Percentiles rank a stretch among this genome's conserved stretches.
Evolutionary conservation across 2,329 filamentous ascomycete species (phyloP).

Genomic region (Rhynchosporium graminicola): DNA sequence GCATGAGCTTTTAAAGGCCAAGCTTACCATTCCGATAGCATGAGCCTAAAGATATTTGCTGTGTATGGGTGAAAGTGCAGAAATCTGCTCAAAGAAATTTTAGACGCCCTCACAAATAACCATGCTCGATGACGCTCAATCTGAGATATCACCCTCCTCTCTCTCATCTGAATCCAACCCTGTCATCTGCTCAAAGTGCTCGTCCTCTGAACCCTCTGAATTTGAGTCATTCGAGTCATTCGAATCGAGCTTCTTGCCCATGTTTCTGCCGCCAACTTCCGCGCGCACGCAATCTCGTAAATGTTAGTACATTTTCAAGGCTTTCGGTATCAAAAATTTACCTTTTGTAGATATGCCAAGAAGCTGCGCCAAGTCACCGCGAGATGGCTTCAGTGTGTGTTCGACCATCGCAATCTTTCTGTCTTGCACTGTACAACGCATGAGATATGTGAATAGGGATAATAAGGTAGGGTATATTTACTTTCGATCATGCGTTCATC

Average conservation of each 20-base stretch:
- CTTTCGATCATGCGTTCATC: slow-evolving; percentile 54
- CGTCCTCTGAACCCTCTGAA: not conserved
- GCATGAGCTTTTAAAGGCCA: not conserved
- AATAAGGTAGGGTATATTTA: not conserved
- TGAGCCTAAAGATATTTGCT: slow-evolving; percentile 13
- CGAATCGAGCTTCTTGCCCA: not conserved
- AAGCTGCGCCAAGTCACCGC: not conserved
- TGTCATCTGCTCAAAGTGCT: not conserved
- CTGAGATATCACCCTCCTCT: not conserved
- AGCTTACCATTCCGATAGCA: not conserved
- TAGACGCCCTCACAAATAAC: not conserved
- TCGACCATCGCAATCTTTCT: slow-evolving; percentile 9
- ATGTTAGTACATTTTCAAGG: not conserved
- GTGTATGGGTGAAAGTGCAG: not conserved
- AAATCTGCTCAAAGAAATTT: not conserved
- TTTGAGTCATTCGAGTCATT: not conserved
- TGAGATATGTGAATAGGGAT: not conserved
- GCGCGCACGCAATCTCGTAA: not conserved
- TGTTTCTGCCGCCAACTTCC: not conserved
- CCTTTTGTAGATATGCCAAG: not conserved
- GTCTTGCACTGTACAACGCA: slow-evolving; percentile 8
- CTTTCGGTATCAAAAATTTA: not conserved
- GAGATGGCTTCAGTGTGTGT: not conserved
- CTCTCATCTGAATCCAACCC: not conserved
- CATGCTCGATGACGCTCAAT: not conserved